Conservation (phyloP, 768 basidiomycete genomes). For the Lactarius psammicola region DNA sequence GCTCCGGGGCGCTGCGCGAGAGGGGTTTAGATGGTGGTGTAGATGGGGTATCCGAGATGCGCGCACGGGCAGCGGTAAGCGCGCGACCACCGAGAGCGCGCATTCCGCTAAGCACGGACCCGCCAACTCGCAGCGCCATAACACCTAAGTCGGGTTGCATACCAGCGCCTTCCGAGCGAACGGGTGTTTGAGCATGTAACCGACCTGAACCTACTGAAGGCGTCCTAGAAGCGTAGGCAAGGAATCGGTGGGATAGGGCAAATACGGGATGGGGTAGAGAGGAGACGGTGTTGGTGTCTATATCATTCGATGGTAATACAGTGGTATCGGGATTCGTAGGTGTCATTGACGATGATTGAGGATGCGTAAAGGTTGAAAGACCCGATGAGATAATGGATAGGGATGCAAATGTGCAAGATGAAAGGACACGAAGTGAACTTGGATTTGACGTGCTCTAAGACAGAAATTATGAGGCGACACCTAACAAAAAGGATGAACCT, state of each 20-base stretch:
- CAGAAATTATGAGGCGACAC: conserved; percentile 11
- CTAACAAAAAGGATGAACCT: conserved; percentile 31
- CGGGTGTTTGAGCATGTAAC: conserved; percentile 24
- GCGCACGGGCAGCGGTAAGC: conserved; percentile 43
- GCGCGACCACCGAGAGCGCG: conserved; percentile 62
- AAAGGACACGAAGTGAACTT: conserved; percentile 54
- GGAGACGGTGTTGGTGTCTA: conserved; percentile 9
- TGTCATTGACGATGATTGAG: conserved; percentile 26
- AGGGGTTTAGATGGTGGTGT: conserved; percentile 25
- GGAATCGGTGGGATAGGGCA: conserved; percentile 58
- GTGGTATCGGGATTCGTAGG: conserved; percentile 37
- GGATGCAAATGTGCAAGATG: conserved; percentile 50
- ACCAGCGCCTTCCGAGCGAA: conserved; percentile 27
- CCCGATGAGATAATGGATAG: conserved; percentile 50
- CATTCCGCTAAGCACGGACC: conserved; percentile 61
- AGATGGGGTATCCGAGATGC: conserved; percentile 18
- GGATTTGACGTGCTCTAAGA: conserved; percentile 57
- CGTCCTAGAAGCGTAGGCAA: conserved; percentile 54
- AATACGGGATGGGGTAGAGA: conserved; percentile 49
- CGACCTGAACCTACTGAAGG: conserved; percentile 29
- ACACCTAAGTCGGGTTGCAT: conserved; percentile 50
- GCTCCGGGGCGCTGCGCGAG: conserved; percentile 41
- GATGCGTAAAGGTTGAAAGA: conserved; percentile 46
- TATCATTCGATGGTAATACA: conserved; percentile 42
- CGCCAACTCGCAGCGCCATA: conserved; percentile 59